Percentiles rank a stretch among this genome's conserved stretches.
phyloP scores from a whole-genome alignment of 2,329 filamentous ascomycete species.

The Neonectria neomacrospora region DNA sequence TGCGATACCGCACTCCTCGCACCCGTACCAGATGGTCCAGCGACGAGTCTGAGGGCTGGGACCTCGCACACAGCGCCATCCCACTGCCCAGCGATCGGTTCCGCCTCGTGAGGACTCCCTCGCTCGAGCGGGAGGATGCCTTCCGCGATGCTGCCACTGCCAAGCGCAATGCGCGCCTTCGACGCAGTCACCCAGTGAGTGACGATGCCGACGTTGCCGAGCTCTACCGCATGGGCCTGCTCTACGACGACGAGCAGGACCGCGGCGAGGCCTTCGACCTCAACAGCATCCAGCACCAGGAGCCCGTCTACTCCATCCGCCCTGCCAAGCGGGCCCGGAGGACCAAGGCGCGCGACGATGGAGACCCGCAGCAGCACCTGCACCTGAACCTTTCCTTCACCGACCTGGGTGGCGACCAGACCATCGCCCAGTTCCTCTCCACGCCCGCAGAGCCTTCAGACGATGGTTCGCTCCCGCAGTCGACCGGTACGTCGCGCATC shows the following conservation, averaged over 20 bases:
- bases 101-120: slow-evolving; percentile 51
- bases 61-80: slow-evolving; percentile 50
- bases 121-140: slow-evolving; percentile 59
- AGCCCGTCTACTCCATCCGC: slow-evolving; percentile 53
- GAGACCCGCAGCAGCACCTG: slow-evolving; percentile 43
- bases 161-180: slow-evolving; percentile 46
- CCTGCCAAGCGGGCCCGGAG: slow-evolving; percentile 49
- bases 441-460: slow-evolving; percentile 29
- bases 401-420: slow-evolving; percentile 54
- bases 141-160: slow-evolving; percentile 56
- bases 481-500: slow-evolving; percentile 27
- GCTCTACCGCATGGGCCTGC: slow-evolving; percentile 57
- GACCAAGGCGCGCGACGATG: slow-evolving; percentile 36
- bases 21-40: slow-evolving; percentile 29
- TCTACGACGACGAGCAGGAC: slow-evolving; percentile 56
- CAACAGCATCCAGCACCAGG: slow-evolving; percentile 52
- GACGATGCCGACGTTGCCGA: slow-evolving; percentile 54
- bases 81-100: slow-evolving; percentile 52
- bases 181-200: slow-evolving; percentile 35
- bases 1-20: slow-evolving; percentile 31
- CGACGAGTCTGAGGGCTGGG: slow-evolving; percentile 48
- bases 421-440: slow-evolving; percentile 51
- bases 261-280: slow-evolving; percentile 51
- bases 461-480: slow-evolving; percentile 29
- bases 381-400: slow-evolving; percentile 57